A percentile compares a stretch with the other conserved stretches of the same genome.
phyloP scores from a whole-genome alignment of 2,329 filamentous ascomycete genomes.

The Eurotiales sp. region DNA sequence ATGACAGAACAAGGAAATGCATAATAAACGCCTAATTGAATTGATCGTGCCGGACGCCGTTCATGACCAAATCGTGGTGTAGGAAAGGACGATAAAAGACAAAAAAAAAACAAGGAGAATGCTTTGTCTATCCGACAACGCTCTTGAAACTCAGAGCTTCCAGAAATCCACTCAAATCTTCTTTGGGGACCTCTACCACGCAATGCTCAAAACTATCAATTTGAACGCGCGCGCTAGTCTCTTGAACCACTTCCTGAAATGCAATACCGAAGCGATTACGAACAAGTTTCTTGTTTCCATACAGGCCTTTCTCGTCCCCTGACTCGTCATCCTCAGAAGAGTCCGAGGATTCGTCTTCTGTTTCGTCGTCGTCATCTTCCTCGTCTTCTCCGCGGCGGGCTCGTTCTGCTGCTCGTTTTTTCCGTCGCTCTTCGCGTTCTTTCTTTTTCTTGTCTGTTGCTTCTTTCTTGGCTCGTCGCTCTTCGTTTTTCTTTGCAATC shows the following conservation, averaged over 20 bases:
- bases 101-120: slow-evolving; percentile 1
- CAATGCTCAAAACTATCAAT: slow-evolving; percentile 98
- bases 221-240: slow-evolving; percentile 82
- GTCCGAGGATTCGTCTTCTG: slow-evolving; percentile 49
- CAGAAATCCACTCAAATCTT: slow-evolving; percentile 84
- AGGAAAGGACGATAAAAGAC: background rate
- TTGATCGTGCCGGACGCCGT: slow-evolving; percentile 4
- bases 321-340: slow-evolving; percentile 47
- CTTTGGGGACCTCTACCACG: slow-evolving; percentile 96
- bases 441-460: slow-evolving; percentile 61
- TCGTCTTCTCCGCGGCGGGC: slow-evolving; percentile 53
- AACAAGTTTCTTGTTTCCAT: slow-evolving; percentile 63
- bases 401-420: slow-evolving; percentile 52
- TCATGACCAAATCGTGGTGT: background rate
- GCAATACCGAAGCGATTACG: slow-evolving; percentile 89
- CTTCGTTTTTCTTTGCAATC: slow-evolving; percentile 63
- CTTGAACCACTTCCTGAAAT: slow-evolving; percentile 89
- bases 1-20: background rate
- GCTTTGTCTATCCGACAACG: slow-evolving; percentile 59
- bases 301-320: slow-evolving; percentile 54
- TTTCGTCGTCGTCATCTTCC: slow-evolving; percentile 57
- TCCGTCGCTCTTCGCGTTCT: slow-evolving; percentile 60
- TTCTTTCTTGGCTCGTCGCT: slow-evolving; percentile 61
- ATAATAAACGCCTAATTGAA: slow-evolving; percentile 1
- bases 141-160: slow-evolving; percentile 89